Percentiles rank a stretch among this genome's conserved stretches.
phyloP scores from a whole-genome alignment of 2,329 filamentous ascomycete genomes.

The Cladobotryum mycophilum region DNA sequence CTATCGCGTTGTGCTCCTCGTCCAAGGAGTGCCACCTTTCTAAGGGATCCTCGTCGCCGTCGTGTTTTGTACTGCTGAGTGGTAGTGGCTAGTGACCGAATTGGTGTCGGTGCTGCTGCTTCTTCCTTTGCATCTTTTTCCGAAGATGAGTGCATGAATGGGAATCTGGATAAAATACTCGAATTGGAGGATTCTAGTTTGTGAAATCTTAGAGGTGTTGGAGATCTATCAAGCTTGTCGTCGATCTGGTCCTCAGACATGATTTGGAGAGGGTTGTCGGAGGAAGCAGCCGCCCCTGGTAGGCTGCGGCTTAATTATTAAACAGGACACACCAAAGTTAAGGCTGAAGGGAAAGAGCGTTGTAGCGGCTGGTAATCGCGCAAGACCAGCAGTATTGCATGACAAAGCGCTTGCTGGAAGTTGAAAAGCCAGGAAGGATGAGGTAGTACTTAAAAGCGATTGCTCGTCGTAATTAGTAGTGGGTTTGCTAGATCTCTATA shows the following conservation, averaged over 20 bases:
- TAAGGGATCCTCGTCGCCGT: conserved; percentile 73
- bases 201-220: background rate
- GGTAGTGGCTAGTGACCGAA: conserved; percentile 23
- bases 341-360: too few species aligned
- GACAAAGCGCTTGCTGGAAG: too few species aligned
- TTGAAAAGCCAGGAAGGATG: too few species aligned
- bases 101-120: conserved; percentile 13
- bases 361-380: too few species aligned
- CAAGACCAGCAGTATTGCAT: too few species aligned
- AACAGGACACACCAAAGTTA: too few species aligned
- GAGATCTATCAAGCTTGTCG: background rate
- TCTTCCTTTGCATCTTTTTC: conserved; percentile 29
- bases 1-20: conserved; percentile 59
- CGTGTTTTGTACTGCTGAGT: conserved; percentile 47
- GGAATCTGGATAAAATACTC: conserved; percentile 61
- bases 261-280: too few species aligned
- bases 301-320: too few species aligned
- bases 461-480: too few species aligned
- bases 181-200: background rate
- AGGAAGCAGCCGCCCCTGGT: too few species aligned
- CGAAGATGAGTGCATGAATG: conserved; percentile 53
- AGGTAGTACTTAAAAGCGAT: too few species aligned
- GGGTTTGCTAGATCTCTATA: too few species aligned
- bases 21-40: conserved; percentile 79
- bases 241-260: background rate